phyloP scores from a whole-genome alignment of 352 stramenopile genomes.

The Pythium diclinum region DNA sequence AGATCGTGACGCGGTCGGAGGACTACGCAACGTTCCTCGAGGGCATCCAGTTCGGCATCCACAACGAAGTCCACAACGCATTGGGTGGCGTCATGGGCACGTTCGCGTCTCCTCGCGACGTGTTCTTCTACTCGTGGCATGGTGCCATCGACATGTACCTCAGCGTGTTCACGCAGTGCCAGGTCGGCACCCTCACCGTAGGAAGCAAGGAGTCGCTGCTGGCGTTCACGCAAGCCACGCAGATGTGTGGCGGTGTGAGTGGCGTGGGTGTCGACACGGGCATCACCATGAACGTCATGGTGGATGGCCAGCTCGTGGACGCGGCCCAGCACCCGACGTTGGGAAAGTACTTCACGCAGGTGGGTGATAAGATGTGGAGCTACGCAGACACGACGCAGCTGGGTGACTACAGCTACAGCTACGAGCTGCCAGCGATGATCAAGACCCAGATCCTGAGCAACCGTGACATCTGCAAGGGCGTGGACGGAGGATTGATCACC shows the following conservation, averaged over 20 bases:
- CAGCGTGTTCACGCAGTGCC: constrained; percentile 66
- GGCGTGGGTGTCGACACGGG: constrained; percentile 35
- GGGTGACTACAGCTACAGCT: constrained; percentile 73
- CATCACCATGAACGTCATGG: constrained; percentile 40
- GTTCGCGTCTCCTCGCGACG: constrained; percentile 44
- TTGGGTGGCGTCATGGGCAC: constrained; percentile 56
- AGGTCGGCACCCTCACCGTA: constrained; percentile 40
- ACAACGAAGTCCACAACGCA: constrained; percentile 60
- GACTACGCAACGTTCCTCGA: constrained; percentile 63
- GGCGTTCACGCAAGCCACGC: constrained; percentile 39
- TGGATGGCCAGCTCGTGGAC: constrained; percentile 47
- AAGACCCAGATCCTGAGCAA: constrained; percentile 64
- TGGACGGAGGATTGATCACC: not conserved
- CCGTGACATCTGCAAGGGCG: constrained; percentile 57
- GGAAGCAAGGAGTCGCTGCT: constrained; percentile 45
- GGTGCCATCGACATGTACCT: constrained; percentile 65
- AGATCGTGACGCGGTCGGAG: constrained; percentile 40
- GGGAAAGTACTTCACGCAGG: constrained; percentile 59
- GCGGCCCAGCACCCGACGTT: constrained; percentile 55
- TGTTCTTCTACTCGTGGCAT: constrained; percentile 75
- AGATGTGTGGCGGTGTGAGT: constrained; percentile 43
- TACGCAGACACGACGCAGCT: constrained; percentile 60
- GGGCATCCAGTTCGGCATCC: constrained; percentile 53
- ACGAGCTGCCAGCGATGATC: constrained; percentile 56
- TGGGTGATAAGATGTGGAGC: constrained; percentile 55